phyloP scores from a whole-genome alignment of 495 filamentous ascomycete species.

The Parathielavia hyrcaniae region DNA sequence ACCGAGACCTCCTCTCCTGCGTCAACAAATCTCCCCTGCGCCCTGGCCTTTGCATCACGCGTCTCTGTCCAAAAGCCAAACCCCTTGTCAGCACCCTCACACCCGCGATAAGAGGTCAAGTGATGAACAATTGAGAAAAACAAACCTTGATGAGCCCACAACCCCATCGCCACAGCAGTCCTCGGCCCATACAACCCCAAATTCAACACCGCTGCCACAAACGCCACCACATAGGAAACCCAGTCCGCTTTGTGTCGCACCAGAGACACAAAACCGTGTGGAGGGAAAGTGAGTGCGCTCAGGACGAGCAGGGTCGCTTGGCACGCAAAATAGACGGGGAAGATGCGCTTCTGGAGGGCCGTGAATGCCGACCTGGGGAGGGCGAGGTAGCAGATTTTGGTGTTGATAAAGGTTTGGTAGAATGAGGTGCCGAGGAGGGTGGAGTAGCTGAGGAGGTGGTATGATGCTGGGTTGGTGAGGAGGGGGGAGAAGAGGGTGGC shows the following conservation, averaged over 20 bases:
- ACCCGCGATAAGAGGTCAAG: too few species aligned
- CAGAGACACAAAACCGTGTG: constrained; percentile 38
- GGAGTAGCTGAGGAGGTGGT: constrained; percentile 49
- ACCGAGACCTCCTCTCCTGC: background rate
- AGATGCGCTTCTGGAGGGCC: constrained; percentile 47
- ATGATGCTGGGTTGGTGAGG: constrained; percentile 22
- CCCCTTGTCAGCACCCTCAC: background rate
- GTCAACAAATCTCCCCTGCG: background rate
- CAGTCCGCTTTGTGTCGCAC: constrained; percentile 27
- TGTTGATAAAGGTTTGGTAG: constrained; percentile 43
- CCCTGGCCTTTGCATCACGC: background rate
- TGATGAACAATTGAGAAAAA: background rate
- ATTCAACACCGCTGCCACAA: constrained; percentile 42
- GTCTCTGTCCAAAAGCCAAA: background rate
- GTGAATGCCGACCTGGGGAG: constrained; percentile 48
- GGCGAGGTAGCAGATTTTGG: constrained; percentile 36
- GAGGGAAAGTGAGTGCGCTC: constrained; percentile 43
- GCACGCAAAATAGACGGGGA: constrained; percentile 48
- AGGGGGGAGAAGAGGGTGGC: background rate
- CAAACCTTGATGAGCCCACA: constrained; percentile 42
- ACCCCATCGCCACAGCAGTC: constrained; percentile 42
- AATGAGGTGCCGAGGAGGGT: constrained; percentile 48
- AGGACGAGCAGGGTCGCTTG: constrained; percentile 43
- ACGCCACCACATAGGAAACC: constrained; percentile 39
- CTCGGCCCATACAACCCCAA: constrained; percentile 42